These are phyloP conservation scores for Leccinum disarticulatum DNA, from an alignment of 768 basidiomycete species.

Conservation along the genomic window DNA sequence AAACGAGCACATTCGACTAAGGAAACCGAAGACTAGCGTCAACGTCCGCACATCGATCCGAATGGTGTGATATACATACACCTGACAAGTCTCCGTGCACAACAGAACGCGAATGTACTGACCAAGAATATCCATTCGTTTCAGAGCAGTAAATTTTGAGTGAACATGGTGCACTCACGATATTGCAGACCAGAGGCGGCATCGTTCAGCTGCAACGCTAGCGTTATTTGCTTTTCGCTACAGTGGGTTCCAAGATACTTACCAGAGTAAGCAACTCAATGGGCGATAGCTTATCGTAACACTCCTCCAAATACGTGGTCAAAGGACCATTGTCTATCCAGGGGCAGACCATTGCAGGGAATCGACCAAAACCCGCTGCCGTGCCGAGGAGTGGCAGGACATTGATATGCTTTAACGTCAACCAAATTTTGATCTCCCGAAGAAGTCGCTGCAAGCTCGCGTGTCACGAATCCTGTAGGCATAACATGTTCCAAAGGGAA, in stretches of 20 bases:
- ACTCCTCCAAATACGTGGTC: conserved; percentile 19
- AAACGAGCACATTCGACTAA: conserved; percentile 21
- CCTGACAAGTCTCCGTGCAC: conserved; percentile 26
- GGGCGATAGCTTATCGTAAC: conserved; percentile 8
- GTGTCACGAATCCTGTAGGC: background rate
- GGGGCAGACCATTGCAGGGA: conserved; percentile 31
- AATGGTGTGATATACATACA: conserved; percentile 5
- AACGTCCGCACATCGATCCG: background rate
- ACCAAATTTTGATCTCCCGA: conserved; percentile 32
- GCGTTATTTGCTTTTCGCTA: background rate
- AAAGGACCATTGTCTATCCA: conserved; percentile 28
- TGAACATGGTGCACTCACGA: conserved; percentile 4
- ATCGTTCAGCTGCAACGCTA: conserved; percentile 13
- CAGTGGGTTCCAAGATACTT: background rate
- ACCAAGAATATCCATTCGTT: background rate
- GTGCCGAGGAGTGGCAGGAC: conserved; percentile 18
- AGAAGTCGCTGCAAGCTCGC: conserved; percentile 21
- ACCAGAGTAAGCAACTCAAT: conserved; percentile 9
- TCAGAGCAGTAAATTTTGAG: background rate
- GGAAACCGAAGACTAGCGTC: background rate
- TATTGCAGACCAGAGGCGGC: conserved; percentile 22
- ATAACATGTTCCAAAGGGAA: background rate
- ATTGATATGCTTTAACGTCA: conserved; percentile 23
- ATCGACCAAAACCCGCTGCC: conserved; percentile 27
- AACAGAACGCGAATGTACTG: conserved; percentile 18